phyloP scores from a whole-genome alignment of 2,329 filamentous ascomycete species.

The Beauveria varroae region DNA sequence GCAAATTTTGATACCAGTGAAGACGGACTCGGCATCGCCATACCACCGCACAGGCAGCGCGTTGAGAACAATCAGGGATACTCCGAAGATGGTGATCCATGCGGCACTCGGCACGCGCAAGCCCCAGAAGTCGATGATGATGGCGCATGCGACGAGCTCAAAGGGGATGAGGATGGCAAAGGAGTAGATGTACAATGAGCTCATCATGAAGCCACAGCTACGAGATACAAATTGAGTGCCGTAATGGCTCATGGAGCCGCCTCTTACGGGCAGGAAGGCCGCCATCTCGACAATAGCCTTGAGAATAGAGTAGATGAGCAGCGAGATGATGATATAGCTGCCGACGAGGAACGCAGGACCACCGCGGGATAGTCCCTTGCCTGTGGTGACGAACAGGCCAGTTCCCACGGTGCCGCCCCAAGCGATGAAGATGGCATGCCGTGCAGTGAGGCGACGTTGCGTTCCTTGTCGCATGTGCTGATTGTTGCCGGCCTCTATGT shows the following conservation, averaged over 20 bases:
- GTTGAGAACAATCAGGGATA: neutral
- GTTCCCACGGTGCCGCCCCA: no score
- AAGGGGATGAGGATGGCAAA: neutral
- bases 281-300: neutral
- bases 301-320: no score
- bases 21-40: slow-evolving; percentile 3
- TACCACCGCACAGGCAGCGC: neutral
- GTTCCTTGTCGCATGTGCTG: no score
- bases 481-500: no score
- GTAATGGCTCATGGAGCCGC: neutral
- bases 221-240: neutral
- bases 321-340: no score
- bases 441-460: no score
- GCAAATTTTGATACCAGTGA: neutral
- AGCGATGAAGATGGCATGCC: no score
- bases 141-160: neutral
- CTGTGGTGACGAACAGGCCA: no score
- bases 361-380: no score
- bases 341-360: no score
- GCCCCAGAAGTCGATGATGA: slow-evolving; percentile 1
- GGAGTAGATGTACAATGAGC: slow-evolving; percentile 6
- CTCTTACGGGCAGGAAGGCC: neutral
- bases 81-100: neutral
- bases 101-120: neutral
- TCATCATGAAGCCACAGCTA: neutral